Evolutionary conservation across 2,329 filamentous ascomycete genomes (phyloP), one percentile per base, ranked within the genome.

Genomic region (Neofusicoccum ribis): DNA sequence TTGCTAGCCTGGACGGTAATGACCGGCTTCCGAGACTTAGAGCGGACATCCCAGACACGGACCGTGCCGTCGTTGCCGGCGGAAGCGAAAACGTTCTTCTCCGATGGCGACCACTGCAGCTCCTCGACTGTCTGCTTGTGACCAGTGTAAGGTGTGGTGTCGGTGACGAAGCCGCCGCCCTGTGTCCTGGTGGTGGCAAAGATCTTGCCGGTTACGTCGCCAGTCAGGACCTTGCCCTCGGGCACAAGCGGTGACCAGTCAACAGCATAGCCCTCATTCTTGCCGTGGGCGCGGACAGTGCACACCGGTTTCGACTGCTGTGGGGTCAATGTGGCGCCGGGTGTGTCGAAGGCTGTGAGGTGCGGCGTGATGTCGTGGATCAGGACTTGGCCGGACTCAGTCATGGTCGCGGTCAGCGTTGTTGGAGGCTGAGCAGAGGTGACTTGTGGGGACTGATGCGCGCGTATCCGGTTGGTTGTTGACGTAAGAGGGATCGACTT

Each of bases 311-410:
- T 96, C 77, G 93, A 94, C 75, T 96, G 91, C 73, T 91, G 88
- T 1, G 92, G 84, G 6, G 91, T 88, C 69, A 98, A 87, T 69
- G 88, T 83, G 47, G 89, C 90, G 66, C 95, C 94, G 1, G 95
- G 95, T 66, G 87, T 91, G 76, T 98, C 94, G 78, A 99, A 97
- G 60, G 92, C 91, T 65, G 88, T 84, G 65, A 98, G 87, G 77
- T 98, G 92, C 3, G 92, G 90, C 3, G 93, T 95, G 59, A 99
- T 88, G 78, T 99, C 92, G 85, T 98, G 93, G 74, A 99, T 96
- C 58, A 95, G 87, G 70, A 98, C 88, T 73, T 96, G 86, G 44
- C 89, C 86, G 50, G 92, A 92, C 82, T 99, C 95, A 60, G 92
- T 92, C 92, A 97, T 96, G 63, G 91, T 89, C 47, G 95, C 95